A percentile compares a stretch with the other conserved stretches of the same genome.
phyloP scores from a whole-genome alignment of 257 asterid species.

The Solanum sparsipilum region DNA sequence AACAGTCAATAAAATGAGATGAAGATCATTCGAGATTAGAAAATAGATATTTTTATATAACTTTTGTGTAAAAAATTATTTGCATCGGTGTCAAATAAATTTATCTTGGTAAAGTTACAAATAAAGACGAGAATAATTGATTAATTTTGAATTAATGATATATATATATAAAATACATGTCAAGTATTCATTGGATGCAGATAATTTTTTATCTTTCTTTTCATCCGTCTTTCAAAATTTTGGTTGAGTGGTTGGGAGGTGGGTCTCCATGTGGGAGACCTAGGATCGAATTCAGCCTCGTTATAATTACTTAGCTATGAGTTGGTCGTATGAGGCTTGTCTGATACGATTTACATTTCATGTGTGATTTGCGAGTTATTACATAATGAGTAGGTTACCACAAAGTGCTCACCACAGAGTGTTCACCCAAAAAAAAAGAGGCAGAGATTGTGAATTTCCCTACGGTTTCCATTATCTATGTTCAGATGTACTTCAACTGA shows the following conservation, averaged over 20 bases:
- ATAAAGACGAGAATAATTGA: neutral
- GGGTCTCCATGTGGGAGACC: neutral
- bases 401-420: too few relatives aligned
- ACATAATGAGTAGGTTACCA: neutral
- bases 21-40: neutral
- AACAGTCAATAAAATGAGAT: neutral
- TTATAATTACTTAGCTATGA: neutral
- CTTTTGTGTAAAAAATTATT: neutral
- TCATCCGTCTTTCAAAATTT: too few relatives aligned
- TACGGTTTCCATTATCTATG: neutral
- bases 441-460: neutral
- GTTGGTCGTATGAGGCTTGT: neutral
- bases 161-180: too few relatives aligned
- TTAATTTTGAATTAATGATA: neutral
- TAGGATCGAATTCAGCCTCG: neutral
- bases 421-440: neutral
- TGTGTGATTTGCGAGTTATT: neutral
- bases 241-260: neutral
- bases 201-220: neutral
- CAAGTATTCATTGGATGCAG: neutral
- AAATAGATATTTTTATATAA: neutral
- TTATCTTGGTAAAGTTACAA: neutral
- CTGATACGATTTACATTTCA: accelerated
- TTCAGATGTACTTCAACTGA: neutral
- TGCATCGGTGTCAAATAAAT: neutral